Conservation (phyloP, 768 basidiomycete genomes). For the Pleurotus tuoliensis region DNA sequence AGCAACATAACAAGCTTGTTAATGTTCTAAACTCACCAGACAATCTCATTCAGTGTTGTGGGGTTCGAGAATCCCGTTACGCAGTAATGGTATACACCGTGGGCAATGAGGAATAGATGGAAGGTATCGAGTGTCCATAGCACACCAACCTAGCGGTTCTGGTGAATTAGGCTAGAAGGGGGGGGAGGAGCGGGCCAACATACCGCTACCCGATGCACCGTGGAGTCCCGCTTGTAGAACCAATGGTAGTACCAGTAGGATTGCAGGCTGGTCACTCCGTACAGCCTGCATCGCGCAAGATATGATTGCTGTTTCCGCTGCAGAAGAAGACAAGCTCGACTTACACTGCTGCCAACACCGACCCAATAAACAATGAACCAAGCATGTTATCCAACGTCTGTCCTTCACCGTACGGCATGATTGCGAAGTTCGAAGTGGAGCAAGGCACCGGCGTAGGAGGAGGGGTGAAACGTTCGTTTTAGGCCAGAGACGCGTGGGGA, state of each 20-base stretch:
- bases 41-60: not conserved
- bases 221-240: slow-evolving; percentile 12
- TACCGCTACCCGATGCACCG: slow-evolving; percentile 10
- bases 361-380: slow-evolving; percentile 3
- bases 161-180: not conserved
- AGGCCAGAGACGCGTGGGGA: not conserved
- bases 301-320: too few species aligned
- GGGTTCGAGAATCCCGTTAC: slow-evolving; percentile 20
- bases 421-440: not conserved
- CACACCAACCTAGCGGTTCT: not conserved
- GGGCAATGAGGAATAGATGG: slow-evolving; percentile 22
- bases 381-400: slow-evolving; percentile 6
- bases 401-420: not conserved
- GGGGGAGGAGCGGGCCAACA: not conserved
- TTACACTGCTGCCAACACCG: slow-evolving; percentile 3
- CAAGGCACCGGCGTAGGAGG: not conserved
- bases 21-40: not conserved
- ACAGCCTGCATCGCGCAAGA: slow-evolving; percentile 10
- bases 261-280: slow-evolving; percentile 18
- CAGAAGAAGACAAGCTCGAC: not conserved
- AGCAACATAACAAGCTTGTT: not conserved
- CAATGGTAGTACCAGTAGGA: slow-evolving; percentile 16
- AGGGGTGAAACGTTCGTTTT: not conserved
- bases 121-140: slow-evolving; percentile 23
- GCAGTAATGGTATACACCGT: slow-evolving; percentile 24